phyloP scores from a whole-genome alignment of 768 basidiomycete species.

The Pulveroboletus sp. region DNA sequence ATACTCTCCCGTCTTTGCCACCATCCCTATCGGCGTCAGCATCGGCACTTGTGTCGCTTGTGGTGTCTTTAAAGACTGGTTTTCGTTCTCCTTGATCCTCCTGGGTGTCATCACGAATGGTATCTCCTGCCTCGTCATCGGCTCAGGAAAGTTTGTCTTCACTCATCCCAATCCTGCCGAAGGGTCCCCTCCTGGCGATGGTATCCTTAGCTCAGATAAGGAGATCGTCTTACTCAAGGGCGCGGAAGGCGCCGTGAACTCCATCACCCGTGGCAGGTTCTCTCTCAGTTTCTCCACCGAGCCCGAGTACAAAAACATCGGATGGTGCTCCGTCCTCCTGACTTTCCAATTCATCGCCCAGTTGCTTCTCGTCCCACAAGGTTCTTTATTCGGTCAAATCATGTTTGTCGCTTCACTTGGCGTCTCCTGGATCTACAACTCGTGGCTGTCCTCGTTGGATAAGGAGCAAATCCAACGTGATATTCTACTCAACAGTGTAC shows the following conservation, averaged over 20 bases:
- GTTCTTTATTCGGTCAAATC: not conserved
- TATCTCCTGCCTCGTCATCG: slow-evolving; percentile 31
- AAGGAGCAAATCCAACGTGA: slow-evolving; percentile 27
- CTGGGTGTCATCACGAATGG: slow-evolving; percentile 32
- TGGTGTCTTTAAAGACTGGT: slow-evolving; percentile 33
- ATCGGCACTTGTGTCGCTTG: slow-evolving; percentile 26
- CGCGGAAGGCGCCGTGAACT: slow-evolving; percentile 29
- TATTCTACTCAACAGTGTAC: slow-evolving; percentile 23
- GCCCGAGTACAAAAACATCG: not conserved
- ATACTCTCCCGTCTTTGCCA: slow-evolving; percentile 25
- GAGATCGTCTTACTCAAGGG: slow-evolving; percentile 31
- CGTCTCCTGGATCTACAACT: not conserved
- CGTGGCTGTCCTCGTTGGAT: slow-evolving; percentile 33
- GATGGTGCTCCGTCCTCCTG: not conserved
- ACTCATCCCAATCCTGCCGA: slow-evolving; percentile 24
- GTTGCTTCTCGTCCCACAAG: not conserved
- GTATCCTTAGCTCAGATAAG: slow-evolving; percentile 20
- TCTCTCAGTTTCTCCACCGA: slow-evolving; percentile 18
- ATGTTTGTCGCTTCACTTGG: not conserved
- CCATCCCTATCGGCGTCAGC: slow-evolving; percentile 30
- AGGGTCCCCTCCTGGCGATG: slow-evolving; percentile 29
- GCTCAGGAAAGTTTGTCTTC: slow-evolving; percentile 30
- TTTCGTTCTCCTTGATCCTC: slow-evolving; percentile 32
- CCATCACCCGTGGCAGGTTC: slow-evolving; percentile 32
- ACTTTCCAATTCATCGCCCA: not conserved